phyloP scores from a whole-genome alignment of 208 protist species.

The Trypanosoma theileri region DNA sequence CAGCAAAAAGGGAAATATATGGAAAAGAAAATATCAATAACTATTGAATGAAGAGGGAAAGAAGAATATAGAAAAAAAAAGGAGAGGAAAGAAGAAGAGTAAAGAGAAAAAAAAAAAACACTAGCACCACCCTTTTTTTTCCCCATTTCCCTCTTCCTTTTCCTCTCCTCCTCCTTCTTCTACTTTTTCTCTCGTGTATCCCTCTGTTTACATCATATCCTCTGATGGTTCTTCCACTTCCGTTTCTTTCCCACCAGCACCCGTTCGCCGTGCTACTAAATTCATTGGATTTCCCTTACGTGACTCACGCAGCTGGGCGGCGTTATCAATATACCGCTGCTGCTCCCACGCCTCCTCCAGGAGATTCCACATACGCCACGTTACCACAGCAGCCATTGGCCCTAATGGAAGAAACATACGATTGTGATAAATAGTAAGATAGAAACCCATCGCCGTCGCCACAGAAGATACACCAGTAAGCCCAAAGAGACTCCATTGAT shows the following conservation, averaged over 20 bases:
- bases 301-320: conserved; percentile 57
- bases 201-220: conserved; percentile 29
- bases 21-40: too few relatives aligned
- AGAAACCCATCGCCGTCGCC: conserved; percentile 50
- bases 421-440: conserved; percentile 68
- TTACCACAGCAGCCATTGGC: conserved; percentile 53
- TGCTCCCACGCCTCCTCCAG: conserved; percentile 76
- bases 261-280: conserved; percentile 49
- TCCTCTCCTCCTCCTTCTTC: background rate
- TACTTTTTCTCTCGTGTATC: background rate
- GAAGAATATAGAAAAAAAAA: too few relatives aligned
- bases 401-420: conserved; percentile 68
- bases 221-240: conserved; percentile 28
- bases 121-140: background rate
- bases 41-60: too few relatives aligned
- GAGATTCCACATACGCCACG: conserved; percentile 74
- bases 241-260: conserved; percentile 21
- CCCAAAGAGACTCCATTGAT: conserved; percentile 73
- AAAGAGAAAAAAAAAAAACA: background rate
- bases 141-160: background rate
- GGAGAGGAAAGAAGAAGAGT: too few relatives aligned
- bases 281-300: conserved; percentile 81
- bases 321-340: conserved; percentile 81
- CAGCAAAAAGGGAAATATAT: too few relatives aligned
- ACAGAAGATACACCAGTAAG: conserved; percentile 62